phyloP scores from a whole-genome alignment of 768 basidiomycete species.

The Auricularia heimuer region DNA sequence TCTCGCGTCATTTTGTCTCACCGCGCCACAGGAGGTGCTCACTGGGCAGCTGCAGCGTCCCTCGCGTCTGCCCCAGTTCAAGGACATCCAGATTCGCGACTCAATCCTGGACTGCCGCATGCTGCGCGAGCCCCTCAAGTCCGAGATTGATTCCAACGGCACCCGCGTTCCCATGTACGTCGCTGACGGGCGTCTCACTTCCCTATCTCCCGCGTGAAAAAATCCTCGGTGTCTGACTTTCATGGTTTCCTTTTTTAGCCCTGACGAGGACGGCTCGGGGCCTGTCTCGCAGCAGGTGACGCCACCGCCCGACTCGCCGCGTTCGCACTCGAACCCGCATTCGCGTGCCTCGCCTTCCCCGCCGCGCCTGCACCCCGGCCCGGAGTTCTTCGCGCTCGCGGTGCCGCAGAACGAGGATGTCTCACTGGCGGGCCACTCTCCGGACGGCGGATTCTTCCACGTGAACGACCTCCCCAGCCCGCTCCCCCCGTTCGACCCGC shows the following conservation, averaged over 20 bases:
- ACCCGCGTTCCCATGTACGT: not conserved
- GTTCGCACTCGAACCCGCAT: not conserved
- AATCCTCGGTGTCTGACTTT: too few relatives aligned
- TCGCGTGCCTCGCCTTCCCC: not conserved
- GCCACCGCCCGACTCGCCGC: not conserved
- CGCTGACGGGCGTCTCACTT: not conserved
- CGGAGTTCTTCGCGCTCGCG: not conserved
- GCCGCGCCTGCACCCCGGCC: too few relatives aligned
- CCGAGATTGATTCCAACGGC: not conserved
- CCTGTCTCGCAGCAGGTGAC: not conserved
- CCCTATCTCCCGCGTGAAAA: too few relatives aligned
- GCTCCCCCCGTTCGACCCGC: not conserved
- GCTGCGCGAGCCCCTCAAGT: not conserved
- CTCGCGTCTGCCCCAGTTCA: not conserved
- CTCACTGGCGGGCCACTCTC: too few relatives aligned
- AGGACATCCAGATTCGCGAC: not conserved
- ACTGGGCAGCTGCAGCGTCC: not conserved
- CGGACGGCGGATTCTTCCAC: too few relatives aligned
- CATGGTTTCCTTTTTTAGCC: not conserved
- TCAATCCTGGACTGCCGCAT: not conserved
- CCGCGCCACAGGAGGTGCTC: not conserved
- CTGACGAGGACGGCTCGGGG: not conserved
- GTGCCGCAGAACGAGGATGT: not conserved
- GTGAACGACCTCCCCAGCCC: too few relatives aligned
- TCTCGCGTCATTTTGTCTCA: not conserved